Conservation (phyloP, 179 eudicot genomes). For the Kewa caespitosa region DNA sequence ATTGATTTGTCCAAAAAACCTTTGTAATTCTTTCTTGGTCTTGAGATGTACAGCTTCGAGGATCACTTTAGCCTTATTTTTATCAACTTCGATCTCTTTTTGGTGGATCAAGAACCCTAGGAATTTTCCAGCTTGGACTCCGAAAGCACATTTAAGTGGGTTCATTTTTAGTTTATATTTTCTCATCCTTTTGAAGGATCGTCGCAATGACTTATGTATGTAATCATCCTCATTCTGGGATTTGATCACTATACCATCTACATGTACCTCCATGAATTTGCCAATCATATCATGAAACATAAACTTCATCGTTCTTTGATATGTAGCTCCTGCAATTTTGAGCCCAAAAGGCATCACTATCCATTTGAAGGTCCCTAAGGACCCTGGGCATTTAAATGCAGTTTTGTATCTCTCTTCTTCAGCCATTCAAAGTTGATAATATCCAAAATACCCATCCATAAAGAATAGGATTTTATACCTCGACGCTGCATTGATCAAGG, state of each 20-base stretch:
- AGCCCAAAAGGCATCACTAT: background rate
- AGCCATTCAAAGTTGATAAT: background rate
- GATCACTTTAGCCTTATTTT: too few relatives aligned
- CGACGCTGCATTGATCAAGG: background rate
- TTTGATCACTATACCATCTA: background rate
- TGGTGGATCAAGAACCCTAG: background rate
- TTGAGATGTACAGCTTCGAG: too few relatives aligned
- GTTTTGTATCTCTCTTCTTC: background rate
- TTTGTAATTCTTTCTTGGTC: too few relatives aligned
- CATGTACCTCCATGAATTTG: background rate
- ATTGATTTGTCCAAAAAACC: too few relatives aligned
- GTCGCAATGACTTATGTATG: background rate
- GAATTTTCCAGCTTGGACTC: background rate
- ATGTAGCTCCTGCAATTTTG: background rate
- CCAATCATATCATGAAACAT: background rate
- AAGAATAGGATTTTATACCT: too few relatives aligned
- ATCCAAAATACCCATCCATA: background rate
- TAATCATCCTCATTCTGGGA: background rate
- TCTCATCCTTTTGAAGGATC: background rate
- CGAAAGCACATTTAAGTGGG: background rate
- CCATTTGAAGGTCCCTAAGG: background rate
- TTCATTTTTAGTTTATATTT: background rate
- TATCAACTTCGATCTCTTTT: background rate
- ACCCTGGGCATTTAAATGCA: background rate
- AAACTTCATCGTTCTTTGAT: background rate